Percentiles rank a stretch among this genome's conserved stretches.
Evolutionary conservation across 1,139 yeast genomes (phyloP).

Genomic region (Saccharomyces hybrid): DNA sequence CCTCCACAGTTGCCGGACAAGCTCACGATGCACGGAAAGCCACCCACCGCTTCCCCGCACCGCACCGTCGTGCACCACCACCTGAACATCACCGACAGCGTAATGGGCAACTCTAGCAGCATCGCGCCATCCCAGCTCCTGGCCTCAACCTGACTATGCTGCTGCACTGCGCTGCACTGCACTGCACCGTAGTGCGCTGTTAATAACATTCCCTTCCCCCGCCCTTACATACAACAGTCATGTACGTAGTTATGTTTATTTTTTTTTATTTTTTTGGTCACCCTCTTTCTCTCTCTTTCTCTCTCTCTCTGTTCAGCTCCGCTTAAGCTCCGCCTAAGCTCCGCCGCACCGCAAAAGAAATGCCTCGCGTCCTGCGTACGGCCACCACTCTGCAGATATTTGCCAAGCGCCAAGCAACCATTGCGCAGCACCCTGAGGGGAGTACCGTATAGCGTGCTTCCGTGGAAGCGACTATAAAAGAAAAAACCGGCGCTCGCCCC

Average conservation of each 20-base stretch:
- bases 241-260: background rate
- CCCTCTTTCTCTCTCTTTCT: too few relatives aligned
- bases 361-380: background rate
- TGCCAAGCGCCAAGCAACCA: background rate
- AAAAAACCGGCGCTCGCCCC: background rate
- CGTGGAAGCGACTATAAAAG: background rate
- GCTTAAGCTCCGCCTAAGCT: background rate
- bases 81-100: constrained; percentile 13
- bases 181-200: background rate
- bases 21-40: background rate
- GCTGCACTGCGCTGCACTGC: background rate
- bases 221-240: background rate
- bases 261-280: background rate
- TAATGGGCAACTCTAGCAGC: background rate
- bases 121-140: background rate
- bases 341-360: too few relatives aligned
- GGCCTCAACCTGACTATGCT: background rate
- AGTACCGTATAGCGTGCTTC: background rate
- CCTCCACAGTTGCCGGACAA: background rate
- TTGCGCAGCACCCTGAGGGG: background rate
- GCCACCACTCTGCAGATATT: background rate
- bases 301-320: background rate
- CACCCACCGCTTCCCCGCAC: constrained; percentile 1
- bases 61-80: constrained; percentile 14
- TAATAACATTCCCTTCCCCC: background rate